These are phyloP conservation scores for Paralagenidium karlingii DNA, from an alignment of 352 stramenopile genomes.

Conservation along the genomic window DNA sequence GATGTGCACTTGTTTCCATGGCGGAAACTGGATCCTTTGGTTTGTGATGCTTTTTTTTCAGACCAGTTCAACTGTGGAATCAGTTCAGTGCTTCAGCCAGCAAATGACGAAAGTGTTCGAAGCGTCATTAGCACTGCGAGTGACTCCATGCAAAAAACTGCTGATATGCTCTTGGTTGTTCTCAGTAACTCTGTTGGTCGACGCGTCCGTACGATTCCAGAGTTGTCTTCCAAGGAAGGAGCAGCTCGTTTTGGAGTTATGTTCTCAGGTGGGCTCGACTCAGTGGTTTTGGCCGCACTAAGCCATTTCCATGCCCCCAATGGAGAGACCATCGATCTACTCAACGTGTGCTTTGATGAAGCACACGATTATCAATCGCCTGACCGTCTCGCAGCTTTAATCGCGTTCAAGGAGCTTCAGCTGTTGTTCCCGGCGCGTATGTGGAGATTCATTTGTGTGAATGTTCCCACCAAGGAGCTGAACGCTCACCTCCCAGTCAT, in stretches of 20 bases:
- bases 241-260: slow-evolving; percentile 85
- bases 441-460: slow-evolving; percentile 79
- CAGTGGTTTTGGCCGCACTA: slow-evolving; percentile 88
- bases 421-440: slow-evolving; percentile 66
- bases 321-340: slow-evolving; percentile 79
- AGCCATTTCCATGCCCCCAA: slow-evolving; percentile 52
- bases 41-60: slow-evolving; percentile 4
- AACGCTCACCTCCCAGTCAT: slow-evolving; percentile 48
- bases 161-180: slow-evolving; percentile 32
- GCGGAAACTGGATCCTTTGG: slow-evolving; percentile 10
- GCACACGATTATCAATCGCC: slow-evolving; percentile 49
- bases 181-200: slow-evolving; percentile 73
- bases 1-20: slow-evolving; percentile 6
- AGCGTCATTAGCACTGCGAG: neutral
- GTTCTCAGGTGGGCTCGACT: slow-evolving; percentile 96
- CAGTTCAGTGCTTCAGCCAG: neutral
- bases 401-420: slow-evolving; percentile 73
- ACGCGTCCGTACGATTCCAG: slow-evolving; percentile 59
- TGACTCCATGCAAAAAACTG: slow-evolving; percentile 14
- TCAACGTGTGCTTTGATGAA: slow-evolving; percentile 92
- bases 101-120: neutral
- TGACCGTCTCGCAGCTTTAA: slow-evolving; percentile 83
- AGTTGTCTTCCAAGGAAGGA: neutral
- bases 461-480: slow-evolving; percentile 73
- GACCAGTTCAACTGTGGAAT: slow-evolving; percentile 1